Evolutionary conservation across 2,329 filamentous ascomycete genomes (phyloP), one percentile per base, ranked within the genome.

Genomic region (Colletotrichum sp.): DNA sequence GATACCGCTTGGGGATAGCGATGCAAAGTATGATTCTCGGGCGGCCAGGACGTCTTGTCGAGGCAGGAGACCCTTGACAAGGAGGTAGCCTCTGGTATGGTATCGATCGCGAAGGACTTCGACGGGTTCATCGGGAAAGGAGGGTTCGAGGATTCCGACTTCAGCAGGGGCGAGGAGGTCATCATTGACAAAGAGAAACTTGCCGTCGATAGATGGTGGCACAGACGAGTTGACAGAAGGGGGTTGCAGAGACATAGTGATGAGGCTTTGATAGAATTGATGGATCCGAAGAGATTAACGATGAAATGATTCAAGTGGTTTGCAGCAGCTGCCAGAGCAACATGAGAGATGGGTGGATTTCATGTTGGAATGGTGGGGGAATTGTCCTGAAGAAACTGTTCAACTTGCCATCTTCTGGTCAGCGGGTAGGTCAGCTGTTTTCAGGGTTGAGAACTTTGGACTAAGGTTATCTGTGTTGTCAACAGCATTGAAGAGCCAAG

Each of bases 121-220:
- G 32, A 77, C 21, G 43, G 57, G 48, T 60, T 71, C 74, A 32
- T 82, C 79, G 2, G 86, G 85, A 9, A 84, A 82, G 1, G 89
- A 90, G n/a, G 84, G 82, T 8, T 79, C 84, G 28, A 91, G 81
- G 24, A 82, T 80, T 1, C 82, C 83, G 4, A 88, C 84, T 74
- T 89, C 87, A 8, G 83, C 81, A 6, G 86, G 83, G n/a, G 81
- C 82, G 9, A 91, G 84, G 7, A 85, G 85, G 1, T 80, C 82
- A 57, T 83, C 82, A 36, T 81, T 84, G 63, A 83, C 82, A 67
- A 78, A 77, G 13, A 82, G 74, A 18, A 80, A 55, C n/a, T 72
- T 70, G 26, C 73, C 69, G n/a, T 55, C 30, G 59, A 75, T 72
- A 3, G 69, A 69, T n/a, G 71, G 57, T 34, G 66, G 66, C 43